Base-by-base conservation (phyloP, 495 filamentous ascomycete species). In the Neurospora sp. region DNA sequence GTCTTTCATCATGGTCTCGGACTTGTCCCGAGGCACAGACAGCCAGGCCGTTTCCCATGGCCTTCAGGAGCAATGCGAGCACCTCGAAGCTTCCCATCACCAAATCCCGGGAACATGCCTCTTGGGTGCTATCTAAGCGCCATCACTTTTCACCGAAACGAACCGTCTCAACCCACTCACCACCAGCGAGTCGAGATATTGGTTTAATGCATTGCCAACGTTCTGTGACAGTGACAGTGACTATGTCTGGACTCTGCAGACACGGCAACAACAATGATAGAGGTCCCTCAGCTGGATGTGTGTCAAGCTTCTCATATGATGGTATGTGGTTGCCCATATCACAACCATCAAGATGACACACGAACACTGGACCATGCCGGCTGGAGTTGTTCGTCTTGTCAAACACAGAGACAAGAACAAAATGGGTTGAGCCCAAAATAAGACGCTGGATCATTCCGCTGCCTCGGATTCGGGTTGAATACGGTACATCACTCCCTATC, bases 191-290 rank as follows among this genome's bases (percentile, higher is more conserved):
- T 41, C 31, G 14, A 40, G 53, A 69, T 71, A 73, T 70, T 70
- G 70, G 73, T 59, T 69, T 8, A 76, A 48, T 74, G 75, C 75
- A 77, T 48, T 41, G 39, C 3, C 31, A 39, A 27, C 20, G 16
- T 12, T 22, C 39, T 74, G 75, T 75, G 71, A 78, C 74, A 73
- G 75, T 78, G 76, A 78, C 73, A 72, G 75, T 73, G 71, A 76
- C 71, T 44, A 74, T 76, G 75, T 75, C 48, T 53, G 48, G 20
- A 22, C 48, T 22, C 48, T 53, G 48, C 27, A 61, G 53, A 61
- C 27, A 35, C n/a, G 27, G 53, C 53, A 35, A 61, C 53, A 61
- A 16, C 2, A 31, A 35, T 61, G 53, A 61, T 35, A 45, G 44
- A 53, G 20, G 48, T 53, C 48, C 14, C 27, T 61, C 53, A 61